These are phyloP conservation scores for Rhododendron ferrugineum DNA, from an alignment of 148 eudicot species.

Conservation along the genomic window DNA sequence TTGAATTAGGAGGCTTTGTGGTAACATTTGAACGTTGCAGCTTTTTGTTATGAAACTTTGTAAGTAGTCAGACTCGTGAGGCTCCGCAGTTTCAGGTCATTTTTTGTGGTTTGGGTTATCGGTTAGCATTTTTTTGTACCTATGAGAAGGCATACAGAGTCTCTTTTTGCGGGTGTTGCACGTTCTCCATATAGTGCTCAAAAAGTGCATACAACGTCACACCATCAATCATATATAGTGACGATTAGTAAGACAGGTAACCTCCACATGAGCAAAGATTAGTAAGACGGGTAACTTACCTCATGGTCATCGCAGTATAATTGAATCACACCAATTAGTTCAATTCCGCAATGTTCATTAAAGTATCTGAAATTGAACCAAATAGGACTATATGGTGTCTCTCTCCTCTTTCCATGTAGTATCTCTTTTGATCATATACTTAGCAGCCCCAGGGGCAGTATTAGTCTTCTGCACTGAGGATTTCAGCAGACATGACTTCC, in stretches of 20 bases:
- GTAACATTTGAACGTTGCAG: not conserved
- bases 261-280: too few species aligned
- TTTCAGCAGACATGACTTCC: constrained; percentile 26
- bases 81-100: not conserved
- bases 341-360: too few species aligned
- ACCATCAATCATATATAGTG: not conserved
- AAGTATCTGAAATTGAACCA: not conserved
- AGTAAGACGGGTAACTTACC: too few species aligned
- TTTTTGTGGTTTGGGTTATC: not conserved
- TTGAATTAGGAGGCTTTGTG: not conserved
- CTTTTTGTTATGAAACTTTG: not conserved
- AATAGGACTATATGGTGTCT: not conserved
- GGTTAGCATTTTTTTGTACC: not conserved
- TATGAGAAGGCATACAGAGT: not conserved
- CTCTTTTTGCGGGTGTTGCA: not conserved
- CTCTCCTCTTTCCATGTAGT: not conserved
- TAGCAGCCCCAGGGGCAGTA: not conserved
- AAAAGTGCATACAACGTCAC: not conserved
- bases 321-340: too few species aligned
- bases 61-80: not conserved
- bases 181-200: not conserved
- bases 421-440: not conserved
- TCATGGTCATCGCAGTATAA: not conserved
- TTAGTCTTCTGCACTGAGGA: constrained; percentile 1
- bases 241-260: too few species aligned